These are phyloP conservation scores for Daedaleopsis nitida DNA, from an alignment of 768 basidiomycete genomes.

Conservation along the genomic window DNA sequence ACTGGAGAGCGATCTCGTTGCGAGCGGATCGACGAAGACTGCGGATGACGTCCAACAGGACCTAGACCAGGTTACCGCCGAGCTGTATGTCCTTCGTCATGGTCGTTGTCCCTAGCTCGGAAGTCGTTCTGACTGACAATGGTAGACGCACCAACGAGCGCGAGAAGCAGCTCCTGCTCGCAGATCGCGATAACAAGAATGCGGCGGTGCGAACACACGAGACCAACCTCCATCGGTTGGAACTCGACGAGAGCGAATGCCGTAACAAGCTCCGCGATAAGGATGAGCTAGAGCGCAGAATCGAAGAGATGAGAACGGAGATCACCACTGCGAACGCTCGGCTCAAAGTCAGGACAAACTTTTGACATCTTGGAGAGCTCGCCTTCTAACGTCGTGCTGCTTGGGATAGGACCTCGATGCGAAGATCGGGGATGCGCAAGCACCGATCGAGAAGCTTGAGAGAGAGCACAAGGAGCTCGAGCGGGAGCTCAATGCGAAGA, in stretches of 20 bases:
- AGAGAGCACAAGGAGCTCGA: slow-evolving; percentile 52
- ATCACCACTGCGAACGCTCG: slow-evolving; percentile 44
- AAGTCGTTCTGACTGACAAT: slow-evolving; percentile 1
- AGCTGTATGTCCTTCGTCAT: slow-evolving; percentile 56
- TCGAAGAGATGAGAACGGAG: slow-evolving; percentile 61
- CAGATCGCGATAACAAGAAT: slow-evolving; percentile 65
- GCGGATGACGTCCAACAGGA: slow-evolving; percentile 84
- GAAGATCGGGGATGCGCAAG: slow-evolving; percentile 60
- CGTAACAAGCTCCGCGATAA: slow-evolving; percentile 62
- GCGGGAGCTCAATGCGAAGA: slow-evolving; percentile 49
- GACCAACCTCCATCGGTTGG: slow-evolving; percentile 60
- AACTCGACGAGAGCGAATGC: slow-evolving; percentile 61
- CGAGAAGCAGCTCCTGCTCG: slow-evolving; percentile 55
- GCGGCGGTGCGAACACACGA: slow-evolving; percentile 55
- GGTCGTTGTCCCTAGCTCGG: background rate
- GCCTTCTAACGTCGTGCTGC: background rate
- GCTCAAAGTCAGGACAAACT: slow-evolving; percentile 50
- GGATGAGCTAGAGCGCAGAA: slow-evolving; percentile 52
- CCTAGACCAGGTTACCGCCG: slow-evolving; percentile 59
- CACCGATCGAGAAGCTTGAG: slow-evolving; percentile 66
- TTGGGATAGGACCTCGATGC: slow-evolving; percentile 59
- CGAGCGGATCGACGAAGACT: slow-evolving; percentile 78
- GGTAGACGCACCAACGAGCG: slow-evolving; percentile 66
- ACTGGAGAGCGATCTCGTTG: slow-evolving; percentile 68
- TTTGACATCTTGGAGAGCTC: background rate